Percentiles rank a stretch among this genome's conserved stretches.
phyloP scores from a whole-genome alignment of 768 basidiomycete species.

The Plicaturopsis crispa region DNA sequence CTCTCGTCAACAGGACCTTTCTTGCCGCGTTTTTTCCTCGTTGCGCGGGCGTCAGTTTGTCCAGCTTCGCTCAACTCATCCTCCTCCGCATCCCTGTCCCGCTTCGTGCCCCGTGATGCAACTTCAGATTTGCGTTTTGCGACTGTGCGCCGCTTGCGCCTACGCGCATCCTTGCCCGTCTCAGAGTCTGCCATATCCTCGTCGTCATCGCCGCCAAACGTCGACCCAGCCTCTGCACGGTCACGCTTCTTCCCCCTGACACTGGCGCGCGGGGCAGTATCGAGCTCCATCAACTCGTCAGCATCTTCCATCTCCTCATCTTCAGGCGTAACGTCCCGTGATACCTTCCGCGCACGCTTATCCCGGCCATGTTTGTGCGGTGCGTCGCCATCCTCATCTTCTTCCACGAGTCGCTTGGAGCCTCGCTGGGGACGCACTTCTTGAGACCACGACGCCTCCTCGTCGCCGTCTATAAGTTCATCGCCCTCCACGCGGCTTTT shows the following conservation, averaged over 20 bases:
- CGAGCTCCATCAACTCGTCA: conserved; percentile 30
- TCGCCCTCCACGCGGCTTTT: conserved; percentile 46
- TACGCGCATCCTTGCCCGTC: conserved; percentile 24
- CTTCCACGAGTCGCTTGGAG: conserved; percentile 41
- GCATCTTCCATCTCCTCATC: conserved; percentile 30
- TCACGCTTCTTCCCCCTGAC: conserved; percentile 68
- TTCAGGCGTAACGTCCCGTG: conserved; percentile 30
- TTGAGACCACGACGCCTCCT: conserved; percentile 30
- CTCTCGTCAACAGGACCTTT: conserved; percentile 10
- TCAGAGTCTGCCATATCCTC: conserved; percentile 26
- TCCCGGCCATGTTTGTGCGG: conserved; percentile 32
- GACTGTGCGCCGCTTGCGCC: conserved; percentile 52
- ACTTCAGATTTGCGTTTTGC: conserved; percentile 45
- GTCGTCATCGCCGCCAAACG: conserved; percentile 59
- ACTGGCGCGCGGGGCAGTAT: conserved; percentile 19
- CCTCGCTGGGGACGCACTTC: conserved; percentile 27
- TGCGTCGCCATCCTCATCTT: conserved; percentile 35
- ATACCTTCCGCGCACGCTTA: conserved; percentile 51
- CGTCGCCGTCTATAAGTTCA: conserved; percentile 39
- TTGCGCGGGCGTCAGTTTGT: conserved; percentile 14
- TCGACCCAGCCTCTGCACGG: conserved; percentile 64
- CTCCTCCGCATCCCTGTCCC: not conserved
- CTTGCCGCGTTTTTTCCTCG: conserved; percentile 5
- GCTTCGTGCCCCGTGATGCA: conserved; percentile 5
- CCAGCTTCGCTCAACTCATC: conserved; percentile 1